Evolutionary conservation across 2,329 filamentous ascomycete species (phyloP).

Genomic region (Pyricularia grisea): DNA sequence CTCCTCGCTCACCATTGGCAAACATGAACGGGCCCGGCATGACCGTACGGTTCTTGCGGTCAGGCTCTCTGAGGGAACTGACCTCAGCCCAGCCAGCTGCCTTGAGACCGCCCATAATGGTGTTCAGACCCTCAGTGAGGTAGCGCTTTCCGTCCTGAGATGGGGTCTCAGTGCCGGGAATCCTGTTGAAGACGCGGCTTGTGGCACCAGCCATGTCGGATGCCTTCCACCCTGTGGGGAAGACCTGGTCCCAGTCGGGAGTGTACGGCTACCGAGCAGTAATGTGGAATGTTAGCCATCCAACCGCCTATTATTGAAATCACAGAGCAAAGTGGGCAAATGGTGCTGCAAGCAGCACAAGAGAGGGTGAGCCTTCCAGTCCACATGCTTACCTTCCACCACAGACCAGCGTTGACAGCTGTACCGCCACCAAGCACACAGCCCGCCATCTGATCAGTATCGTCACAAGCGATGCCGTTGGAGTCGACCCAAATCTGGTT

Average conservation of each 20-base stretch:
- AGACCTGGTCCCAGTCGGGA: constrained; percentile 54
- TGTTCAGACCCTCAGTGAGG: constrained; percentile 49
- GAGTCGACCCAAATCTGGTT: constrained; percentile 61
- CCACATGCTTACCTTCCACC: constrained; percentile 44
- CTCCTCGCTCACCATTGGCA: constrained; percentile 49
- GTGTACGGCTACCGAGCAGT: constrained; percentile 36
- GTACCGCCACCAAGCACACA: constrained; percentile 61
- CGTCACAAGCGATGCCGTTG: constrained; percentile 51
- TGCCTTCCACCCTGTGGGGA: constrained; percentile 57
- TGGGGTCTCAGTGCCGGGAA: constrained; percentile 52
- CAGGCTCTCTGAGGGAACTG: constrained; percentile 44
- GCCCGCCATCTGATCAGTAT: constrained; percentile 65
- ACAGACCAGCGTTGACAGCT: constrained; percentile 59
- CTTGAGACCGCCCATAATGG: constrained; percentile 44
- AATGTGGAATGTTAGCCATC: background rate
- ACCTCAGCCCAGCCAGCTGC: constrained; percentile 53
- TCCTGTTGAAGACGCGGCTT: constrained; percentile 48
- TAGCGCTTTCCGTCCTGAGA: constrained; percentile 53
- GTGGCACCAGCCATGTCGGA: constrained; percentile 47
- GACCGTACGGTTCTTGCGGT: constrained; percentile 52
- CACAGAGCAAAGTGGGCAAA: too few relatives aligned
- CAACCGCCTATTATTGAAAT: constrained; percentile 6
- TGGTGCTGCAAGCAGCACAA: too few relatives aligned
- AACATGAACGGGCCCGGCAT: constrained; percentile 55
- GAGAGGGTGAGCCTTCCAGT: constrained; percentile 6